These are phyloP conservation scores for Fagopyrum homotropicum DNA, from an alignment of 148 eudicot species.

Conservation along the genomic window DNA sequence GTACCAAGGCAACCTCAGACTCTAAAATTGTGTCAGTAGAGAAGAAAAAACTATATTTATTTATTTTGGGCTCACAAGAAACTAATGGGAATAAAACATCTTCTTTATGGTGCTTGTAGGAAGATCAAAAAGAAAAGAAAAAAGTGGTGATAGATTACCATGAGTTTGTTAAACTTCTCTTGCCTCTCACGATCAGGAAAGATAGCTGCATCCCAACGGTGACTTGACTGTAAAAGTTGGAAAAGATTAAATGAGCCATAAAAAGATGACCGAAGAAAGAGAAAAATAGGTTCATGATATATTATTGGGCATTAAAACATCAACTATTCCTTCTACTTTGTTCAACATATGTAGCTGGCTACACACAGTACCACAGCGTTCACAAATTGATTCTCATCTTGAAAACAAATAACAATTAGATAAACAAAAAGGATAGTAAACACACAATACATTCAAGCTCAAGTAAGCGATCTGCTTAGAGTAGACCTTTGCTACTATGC, in stretches of 20 bases:
- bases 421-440: neutral
- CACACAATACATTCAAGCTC: neutral
- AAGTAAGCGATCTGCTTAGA: neutral
- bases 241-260: slow-evolving; percentile 13
- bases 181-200: slow-evolving; percentile 89
- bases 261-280: neutral
- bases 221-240: slow-evolving; percentile 48
- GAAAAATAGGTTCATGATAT: slow-evolving; percentile 3
- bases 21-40: slow-evolving; percentile 93
- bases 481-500: neutral
- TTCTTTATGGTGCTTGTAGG: neutral
- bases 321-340: neutral
- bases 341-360: neutral
- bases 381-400: slow-evolving; percentile 5
- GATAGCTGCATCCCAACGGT: slow-evolving; percentile 64
- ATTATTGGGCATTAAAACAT: neutral
- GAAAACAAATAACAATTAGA: slow-evolving; percentile 15
- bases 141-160: slow-evolving; percentile 54
- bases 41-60: neutral
- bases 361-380: neutral
- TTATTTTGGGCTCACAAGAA: neutral
- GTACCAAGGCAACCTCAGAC: slow-evolving; percentile 99
- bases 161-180: slow-evolving; percentile 97
- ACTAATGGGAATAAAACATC: neutral
- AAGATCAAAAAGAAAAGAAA: neutral